These are phyloP conservation scores for Yarrowia osloensis DNA, from an alignment of 805 yeast genomes.

Conservation along the genomic window DNA sequence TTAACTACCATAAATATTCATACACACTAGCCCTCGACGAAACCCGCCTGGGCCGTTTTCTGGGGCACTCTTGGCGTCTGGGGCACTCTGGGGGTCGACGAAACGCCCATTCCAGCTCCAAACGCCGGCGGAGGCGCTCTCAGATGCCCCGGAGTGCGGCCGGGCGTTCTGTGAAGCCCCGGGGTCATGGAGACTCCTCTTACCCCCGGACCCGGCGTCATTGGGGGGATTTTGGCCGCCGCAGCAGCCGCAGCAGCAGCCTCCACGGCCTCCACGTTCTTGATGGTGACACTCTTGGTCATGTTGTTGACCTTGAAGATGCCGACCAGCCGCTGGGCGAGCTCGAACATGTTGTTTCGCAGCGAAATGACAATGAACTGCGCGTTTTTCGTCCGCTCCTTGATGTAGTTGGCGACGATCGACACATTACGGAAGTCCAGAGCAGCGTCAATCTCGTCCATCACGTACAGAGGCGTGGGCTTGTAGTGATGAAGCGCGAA, in stretches of 20 bases:
- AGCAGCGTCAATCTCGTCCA: conserved; percentile 99
- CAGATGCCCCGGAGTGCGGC: background rate
- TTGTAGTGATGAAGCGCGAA: conserved; percentile 94
- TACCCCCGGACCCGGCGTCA: conserved; percentile 1
- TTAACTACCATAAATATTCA: background rate
- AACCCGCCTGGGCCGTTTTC: background rate
- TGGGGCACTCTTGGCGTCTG: background rate
- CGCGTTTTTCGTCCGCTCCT: conserved; percentile 92
- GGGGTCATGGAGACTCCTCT: conserved; percentile 2
- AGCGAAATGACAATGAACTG: conserved; percentile 94
- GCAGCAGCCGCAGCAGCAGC: conserved; percentile 19
- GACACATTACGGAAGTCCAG: conserved; percentile 95
- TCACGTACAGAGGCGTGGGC: conserved; percentile 95
- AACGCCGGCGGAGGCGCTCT: background rate
- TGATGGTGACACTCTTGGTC: conserved; percentile 80
- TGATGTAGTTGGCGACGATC: conserved; percentile 95
- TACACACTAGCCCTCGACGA: background rate
- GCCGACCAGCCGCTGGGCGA: conserved; percentile 92
- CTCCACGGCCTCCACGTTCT: conserved; percentile 54
- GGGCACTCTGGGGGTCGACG: background rate
- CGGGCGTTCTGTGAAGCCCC: background rate
- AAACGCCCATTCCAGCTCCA: conserved; percentile 10
- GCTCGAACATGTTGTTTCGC: conserved; percentile 96
- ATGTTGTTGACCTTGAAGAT: conserved; percentile 89
- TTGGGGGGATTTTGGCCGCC: conserved; percentile 15